phyloP scores from a whole-genome alignment of 108 stramenopile genomes.

The Cyclostephanos tholiformis region DNA sequence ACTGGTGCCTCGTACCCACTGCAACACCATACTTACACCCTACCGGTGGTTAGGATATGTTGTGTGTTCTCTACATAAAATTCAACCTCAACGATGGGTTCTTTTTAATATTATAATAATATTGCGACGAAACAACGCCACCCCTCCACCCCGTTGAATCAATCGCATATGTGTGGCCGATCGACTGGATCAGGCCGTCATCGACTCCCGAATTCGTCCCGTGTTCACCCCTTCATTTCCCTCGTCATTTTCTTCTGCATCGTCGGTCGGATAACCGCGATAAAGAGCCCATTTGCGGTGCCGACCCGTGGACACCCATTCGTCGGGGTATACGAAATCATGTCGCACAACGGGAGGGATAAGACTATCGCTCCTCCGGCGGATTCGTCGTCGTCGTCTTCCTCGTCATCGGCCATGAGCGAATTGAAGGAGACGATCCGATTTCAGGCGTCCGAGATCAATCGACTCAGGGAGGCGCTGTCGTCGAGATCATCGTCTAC shows the following conservation, averaged over 20 bases:
- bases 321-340: conserved; percentile 14
- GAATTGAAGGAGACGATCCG: conserved; percentile 84
- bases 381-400: background rate
- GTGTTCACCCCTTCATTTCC: too few species aligned
- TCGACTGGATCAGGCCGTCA: too few species aligned
- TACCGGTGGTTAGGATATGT: too few species aligned
- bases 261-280: background rate
- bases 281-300: conserved; percentile 6
- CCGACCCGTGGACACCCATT: conserved; percentile 9
- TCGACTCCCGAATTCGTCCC: too few species aligned
- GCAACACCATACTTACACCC: too few species aligned
- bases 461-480: conserved; percentile 54
- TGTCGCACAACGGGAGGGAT: conserved; percentile 19
- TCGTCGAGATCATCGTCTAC: conserved; percentile 23
- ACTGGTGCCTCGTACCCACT: too few species aligned
- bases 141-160: too few species aligned
- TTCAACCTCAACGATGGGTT: too few species aligned
- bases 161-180: too few species aligned
- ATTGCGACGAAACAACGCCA: too few species aligned
- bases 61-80: too few species aligned
- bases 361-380: conserved; percentile 1
- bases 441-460: conserved; percentile 71
- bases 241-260: too few species aligned
- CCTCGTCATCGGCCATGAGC: conserved; percentile 56
- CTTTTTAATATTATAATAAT: conserved; percentile 47